Evolutionary conservation across 2,329 filamentous ascomycete genomes (phyloP).

Genomic region (Xylariaceae sp.): DNA sequence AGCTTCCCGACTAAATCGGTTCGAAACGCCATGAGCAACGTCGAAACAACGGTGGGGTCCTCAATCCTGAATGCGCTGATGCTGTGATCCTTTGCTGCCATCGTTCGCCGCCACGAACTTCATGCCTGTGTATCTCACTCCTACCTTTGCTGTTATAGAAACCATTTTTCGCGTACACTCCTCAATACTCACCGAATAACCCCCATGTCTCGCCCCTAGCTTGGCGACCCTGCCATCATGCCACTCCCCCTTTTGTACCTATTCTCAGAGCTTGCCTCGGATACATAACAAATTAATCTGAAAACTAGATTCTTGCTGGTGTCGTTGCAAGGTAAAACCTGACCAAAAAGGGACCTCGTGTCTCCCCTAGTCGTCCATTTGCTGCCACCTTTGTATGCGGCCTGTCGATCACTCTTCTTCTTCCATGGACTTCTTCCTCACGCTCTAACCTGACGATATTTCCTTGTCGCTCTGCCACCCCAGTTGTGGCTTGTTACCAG

Average conservation of each 20-base stretch:
- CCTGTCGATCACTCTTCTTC: constrained; percentile 26
- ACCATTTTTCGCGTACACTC: no score
- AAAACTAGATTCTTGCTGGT: constrained; percentile 25
- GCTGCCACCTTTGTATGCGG: constrained; percentile 30
- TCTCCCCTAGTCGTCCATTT: constrained; percentile 32
- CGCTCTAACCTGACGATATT: constrained; percentile 18
- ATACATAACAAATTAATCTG: constrained; percentile 8
- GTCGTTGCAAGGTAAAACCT: constrained; percentile 41
- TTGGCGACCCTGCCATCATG: constrained; percentile 6
- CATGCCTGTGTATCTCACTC: constrained; percentile 5
- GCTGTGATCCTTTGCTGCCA: constrained; percentile 10
- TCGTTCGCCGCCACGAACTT: constrained; percentile 6
- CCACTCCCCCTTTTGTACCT: constrained; percentile 3
- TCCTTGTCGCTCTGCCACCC: no score
- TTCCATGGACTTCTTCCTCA: constrained; percentile 16
- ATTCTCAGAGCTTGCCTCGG: constrained; percentile 10
- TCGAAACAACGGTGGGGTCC: constrained; percentile 13
- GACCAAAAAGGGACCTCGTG: constrained; percentile 37
- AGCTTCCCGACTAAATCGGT: constrained; percentile 6
- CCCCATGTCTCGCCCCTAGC: no score
- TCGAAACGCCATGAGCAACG: constrained; percentile 6
- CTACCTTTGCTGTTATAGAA: constrained; percentile 3
- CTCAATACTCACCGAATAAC: no score
- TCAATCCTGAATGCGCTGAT: neutral
- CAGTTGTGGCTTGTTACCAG: no score